Conservation (phyloP, 2,329 filamentous ascomycete species). For the Teratosphaeria nubilosa region DNA sequence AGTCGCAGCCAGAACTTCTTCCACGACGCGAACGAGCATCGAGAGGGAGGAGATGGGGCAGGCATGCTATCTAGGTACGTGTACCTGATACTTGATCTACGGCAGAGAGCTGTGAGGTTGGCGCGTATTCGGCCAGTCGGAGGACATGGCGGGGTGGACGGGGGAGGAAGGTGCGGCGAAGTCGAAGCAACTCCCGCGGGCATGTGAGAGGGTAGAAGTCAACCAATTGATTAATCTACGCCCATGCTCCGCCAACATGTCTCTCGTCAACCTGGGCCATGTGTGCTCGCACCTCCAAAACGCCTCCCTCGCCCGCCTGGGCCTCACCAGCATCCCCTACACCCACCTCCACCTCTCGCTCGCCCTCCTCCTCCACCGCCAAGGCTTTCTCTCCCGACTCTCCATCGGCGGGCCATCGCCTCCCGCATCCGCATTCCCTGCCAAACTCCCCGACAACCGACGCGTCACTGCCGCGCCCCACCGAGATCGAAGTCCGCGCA, state of each 20-base stretch:
- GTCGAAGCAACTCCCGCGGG: background rate
- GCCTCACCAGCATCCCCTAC: slow-evolving; percentile 72
- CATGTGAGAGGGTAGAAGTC: background rate
- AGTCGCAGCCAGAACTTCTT: background rate
- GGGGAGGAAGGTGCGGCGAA: slow-evolving; percentile 2
- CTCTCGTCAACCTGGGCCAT: slow-evolving; percentile 63
- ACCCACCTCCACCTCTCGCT: slow-evolving; percentile 71
- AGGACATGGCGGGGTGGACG: background rate
- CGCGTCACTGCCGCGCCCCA: slow-evolving; percentile 19
- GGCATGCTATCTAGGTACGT: background rate
- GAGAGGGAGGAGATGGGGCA: background rate
- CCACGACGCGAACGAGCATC: background rate
- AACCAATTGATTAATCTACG: background rate
- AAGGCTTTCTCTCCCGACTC: slow-evolving; percentile 72
- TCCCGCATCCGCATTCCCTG: slow-evolving; percentile 30
- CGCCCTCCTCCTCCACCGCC: slow-evolving; percentile 66
- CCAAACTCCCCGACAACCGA: slow-evolving; percentile 19
- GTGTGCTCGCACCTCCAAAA: slow-evolving; percentile 90
- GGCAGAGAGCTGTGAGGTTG: background rate
- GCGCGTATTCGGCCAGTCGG: background rate
- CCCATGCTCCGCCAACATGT: slow-evolving; percentile 45
- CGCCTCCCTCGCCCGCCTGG: slow-evolving; percentile 71
- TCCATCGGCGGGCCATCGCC: slow-evolving; percentile 59
- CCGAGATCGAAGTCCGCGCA: slow-evolving; percentile 12
- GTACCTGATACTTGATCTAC: background rate